Conservation (phyloP, 78 protist species). For the Planoprotostelium fungivorum region DNA sequence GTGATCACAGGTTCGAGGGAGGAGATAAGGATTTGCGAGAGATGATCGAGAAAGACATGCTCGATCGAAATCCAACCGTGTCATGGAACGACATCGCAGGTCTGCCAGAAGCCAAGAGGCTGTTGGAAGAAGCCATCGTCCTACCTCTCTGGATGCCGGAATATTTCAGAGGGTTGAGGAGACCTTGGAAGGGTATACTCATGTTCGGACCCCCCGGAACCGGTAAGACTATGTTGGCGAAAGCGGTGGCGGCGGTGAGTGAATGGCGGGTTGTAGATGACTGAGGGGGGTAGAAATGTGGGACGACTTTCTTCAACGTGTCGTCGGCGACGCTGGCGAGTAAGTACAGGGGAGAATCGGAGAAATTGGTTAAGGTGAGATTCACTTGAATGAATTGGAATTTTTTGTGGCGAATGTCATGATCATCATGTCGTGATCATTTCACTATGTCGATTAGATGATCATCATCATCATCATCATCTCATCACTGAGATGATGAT, state of each 20-base stretch:
- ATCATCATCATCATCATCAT: too few relatives aligned
- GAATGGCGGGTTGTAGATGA: background rate
- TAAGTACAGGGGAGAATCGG: conserved; percentile 88
- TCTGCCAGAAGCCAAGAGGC: conserved; percentile 65
- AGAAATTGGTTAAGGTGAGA: conserved; percentile 59
- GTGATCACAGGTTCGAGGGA: background rate
- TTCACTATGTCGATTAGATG: too few relatives aligned
- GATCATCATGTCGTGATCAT: too few relatives aligned
- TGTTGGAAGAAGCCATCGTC: conserved; percentile 79
- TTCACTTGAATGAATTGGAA: background rate
- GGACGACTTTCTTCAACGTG: conserved; percentile 81
- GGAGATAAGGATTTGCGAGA: conserved; percentile 21
- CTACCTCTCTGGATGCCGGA: conserved; percentile 74
- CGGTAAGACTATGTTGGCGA: conserved; percentile 90
- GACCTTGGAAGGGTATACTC: conserved; percentile 87
- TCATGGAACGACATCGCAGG: conserved; percentile 75
- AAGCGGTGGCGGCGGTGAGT: conserved; percentile 83
- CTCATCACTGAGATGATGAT: background rate
- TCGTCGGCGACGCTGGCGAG: conserved; percentile 59
- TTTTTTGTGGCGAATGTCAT: too few relatives aligned
- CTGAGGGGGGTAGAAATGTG: conserved; percentile 40
- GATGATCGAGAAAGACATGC: conserved; percentile 70
- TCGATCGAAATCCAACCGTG: conserved; percentile 32
- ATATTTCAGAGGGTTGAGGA: conserved; percentile 68
- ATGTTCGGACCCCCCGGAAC: conserved; percentile 92